Percentiles rank a stretch among this genome's conserved stretches.
These are phyloP conservation scores for Ascosphaera pollenicola DNA, from an alignment of 2,329 filamentous ascomycete species.

Conservation along the genomic window DNA sequence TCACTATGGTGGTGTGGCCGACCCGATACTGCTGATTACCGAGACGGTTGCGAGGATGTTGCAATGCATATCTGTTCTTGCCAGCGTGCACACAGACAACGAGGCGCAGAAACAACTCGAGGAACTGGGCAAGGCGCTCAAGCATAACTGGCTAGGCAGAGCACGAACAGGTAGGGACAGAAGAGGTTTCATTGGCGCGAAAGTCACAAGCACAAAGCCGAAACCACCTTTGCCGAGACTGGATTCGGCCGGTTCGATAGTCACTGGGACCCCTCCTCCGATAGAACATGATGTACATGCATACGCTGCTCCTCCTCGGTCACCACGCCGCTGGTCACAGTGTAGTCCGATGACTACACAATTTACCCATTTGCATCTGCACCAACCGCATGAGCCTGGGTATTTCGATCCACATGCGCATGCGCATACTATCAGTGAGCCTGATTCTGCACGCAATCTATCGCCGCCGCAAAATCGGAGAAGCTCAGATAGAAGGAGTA, in stretches of 20 bases:
- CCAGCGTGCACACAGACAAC: conserved; percentile 50
- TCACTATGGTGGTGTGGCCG: conserved; percentile 9
- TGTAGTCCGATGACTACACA: background rate
- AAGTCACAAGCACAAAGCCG: conserved; percentile 16
- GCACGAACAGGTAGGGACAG: conserved; percentile 76
- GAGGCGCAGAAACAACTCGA: conserved; percentile 59
- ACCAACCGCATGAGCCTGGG: background rate
- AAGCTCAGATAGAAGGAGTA: background rate
- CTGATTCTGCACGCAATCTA: background rate
- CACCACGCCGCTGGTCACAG: background rate
- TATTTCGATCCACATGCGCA: background rate
- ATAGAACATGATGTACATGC: conserved; percentile 1
- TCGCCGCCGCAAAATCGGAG: background rate
- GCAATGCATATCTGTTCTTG: conserved; percentile 83
- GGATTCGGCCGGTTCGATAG: background rate
- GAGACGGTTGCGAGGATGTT: conserved; percentile 91
- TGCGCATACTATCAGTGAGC: background rate
- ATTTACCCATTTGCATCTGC: background rate
- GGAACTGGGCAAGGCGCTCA: conserved; percentile 64
- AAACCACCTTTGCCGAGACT: background rate
- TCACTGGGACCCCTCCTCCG: conserved; percentile 1
- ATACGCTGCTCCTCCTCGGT: background rate
- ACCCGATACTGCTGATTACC: conserved; percentile 51
- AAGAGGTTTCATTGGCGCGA: conserved; percentile 65
- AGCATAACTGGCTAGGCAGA: conserved; percentile 89